Conservation (phyloP, 176 grass and related monocot genomes). For the Triticum dicoccoides region DNA sequence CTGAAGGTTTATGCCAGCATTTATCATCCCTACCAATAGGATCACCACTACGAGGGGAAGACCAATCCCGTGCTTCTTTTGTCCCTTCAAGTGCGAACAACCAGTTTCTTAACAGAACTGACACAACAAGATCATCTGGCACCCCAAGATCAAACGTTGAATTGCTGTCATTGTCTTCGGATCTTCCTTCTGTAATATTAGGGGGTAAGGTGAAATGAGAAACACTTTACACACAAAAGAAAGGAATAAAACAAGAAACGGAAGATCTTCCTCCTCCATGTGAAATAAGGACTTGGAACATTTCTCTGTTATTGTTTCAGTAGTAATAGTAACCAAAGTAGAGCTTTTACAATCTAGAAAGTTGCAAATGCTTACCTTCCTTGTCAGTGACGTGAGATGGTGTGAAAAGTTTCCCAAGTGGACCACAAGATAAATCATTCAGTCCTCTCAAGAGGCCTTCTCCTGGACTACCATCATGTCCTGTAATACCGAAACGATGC, state of each 20-base stretch:
- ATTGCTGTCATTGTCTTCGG: conserved; percentile 48
- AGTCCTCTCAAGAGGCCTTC: conserved; percentile 88
- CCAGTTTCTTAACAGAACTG: conserved; percentile 76
- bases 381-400: conserved; percentile 62
- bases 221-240: conserved; percentile 13
- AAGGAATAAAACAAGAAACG: conserved; percentile 16
- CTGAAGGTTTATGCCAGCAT: conserved; percentile 94
- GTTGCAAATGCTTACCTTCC: conserved; percentile 40
- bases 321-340: conserved; percentile 17
- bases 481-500: conserved; percentile 84
- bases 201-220: not conserved
- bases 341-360: conserved; percentile 20
- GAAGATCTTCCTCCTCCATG: not conserved
- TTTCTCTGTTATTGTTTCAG: conserved; percentile 17
- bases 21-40: conserved; percentile 82
- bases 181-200: conserved; percentile 47
- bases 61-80: conserved; percentile 54
- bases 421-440: conserved; percentile 87
- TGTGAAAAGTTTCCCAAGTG: conserved; percentile 84
- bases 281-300: conserved; percentile 6
- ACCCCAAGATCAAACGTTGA: conserved; percentile 67
- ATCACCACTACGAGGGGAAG: conserved; percentile 38
- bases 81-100: conserved; percentile 88
- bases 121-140: conserved; percentile 92
- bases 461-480: conserved; percentile 85